Evolutionary conservation across 2,329 filamentous ascomycete genomes (phyloP), one percentile per base, ranked within the genome.

Genomic region (Pseudocercospora vitis): DNA sequence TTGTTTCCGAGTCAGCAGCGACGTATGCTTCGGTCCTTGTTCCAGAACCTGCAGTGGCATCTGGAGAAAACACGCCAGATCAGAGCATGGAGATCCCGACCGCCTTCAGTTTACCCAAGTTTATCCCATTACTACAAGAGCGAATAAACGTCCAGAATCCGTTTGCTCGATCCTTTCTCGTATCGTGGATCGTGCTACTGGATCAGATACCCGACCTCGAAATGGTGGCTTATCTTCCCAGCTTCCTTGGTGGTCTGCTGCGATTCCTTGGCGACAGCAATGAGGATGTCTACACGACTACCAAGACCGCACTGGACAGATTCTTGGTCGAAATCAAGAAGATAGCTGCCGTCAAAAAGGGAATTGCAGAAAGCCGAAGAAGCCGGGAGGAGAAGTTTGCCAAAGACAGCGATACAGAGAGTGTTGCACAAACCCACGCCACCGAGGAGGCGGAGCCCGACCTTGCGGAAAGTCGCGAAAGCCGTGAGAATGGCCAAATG

Each of bases 141-240:
- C 85, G 94, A 47, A 96, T 99, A 54, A 89, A 89, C 73, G 92
- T 96, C 23, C 82, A 95, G 56, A 96, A 95, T 65, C 91, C 95
- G 0, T 97, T 95, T 68, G 96, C 92, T 3, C 82, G 94, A 47
- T 95, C 89, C 11, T 99, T 99, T 65, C 79, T 99, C 11, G 94
- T 99, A 2, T 91, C 90, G 26, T 99, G 94, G 94, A 89, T 99
- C 54, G 95, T 88, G 3, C 74, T 99, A 12, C 79, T 99, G 16
- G 94, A 99, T 70, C 96, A 91, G 1, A 97, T 99, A 63, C 94
- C 94, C 0, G 95, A 99, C 68, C 78, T 99, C 35, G 95, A 99
- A 71, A 83, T 99, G 16, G 92, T 99, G 31, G 87, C 89, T 3
- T 95, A 91, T 69, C 76, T 99, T 19, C 95, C 94, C 1, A 90